Conservation (phyloP, 768 basidiomycete species). For the Amanita rimosa region DNA sequence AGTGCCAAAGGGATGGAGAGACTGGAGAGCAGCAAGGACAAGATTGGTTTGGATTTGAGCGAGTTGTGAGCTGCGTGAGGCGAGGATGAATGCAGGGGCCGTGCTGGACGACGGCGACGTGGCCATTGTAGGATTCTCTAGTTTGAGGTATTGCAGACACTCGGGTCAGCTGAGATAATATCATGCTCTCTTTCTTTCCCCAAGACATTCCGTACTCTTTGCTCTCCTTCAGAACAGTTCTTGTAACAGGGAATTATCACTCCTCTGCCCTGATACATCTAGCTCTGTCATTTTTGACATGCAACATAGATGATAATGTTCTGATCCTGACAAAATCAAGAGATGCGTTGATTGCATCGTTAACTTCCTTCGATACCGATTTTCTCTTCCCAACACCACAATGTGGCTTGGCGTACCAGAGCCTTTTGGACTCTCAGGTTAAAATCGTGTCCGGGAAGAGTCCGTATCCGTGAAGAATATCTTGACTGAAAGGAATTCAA, state of each 20-base stretch:
- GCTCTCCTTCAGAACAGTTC: slow-evolving; percentile 46
- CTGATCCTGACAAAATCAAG: slow-evolving; percentile 49
- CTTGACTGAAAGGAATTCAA: background rate
- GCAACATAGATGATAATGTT: slow-evolving; percentile 19
- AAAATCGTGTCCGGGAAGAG: slow-evolving; percentile 38
- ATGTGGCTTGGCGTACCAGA: slow-evolving; percentile 16
- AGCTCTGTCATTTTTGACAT: slow-evolving; percentile 35
- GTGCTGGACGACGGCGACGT: too few relatives aligned
- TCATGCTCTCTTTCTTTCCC: slow-evolving; percentile 25
- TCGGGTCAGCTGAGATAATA: too few relatives aligned
- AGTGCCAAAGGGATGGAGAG: slow-evolving; percentile 40
- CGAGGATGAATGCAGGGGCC: slow-evolving; percentile 52
- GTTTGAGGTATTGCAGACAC: too few relatives aligned
- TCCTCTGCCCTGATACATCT: slow-evolving; percentile 64
- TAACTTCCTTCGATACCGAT: slow-evolving; percentile 40
- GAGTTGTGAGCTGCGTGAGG: slow-evolving; percentile 80
- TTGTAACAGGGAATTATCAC: slow-evolving; percentile 53
- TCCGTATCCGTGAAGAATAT: background rate
- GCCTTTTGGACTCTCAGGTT: slow-evolving; percentile 26
- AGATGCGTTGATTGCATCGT: slow-evolving; percentile 23
- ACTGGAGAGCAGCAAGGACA: slow-evolving; percentile 54
- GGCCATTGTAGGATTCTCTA: too few relatives aligned
- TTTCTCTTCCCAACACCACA: slow-evolving; percentile 37
- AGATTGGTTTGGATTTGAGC: slow-evolving; percentile 85
- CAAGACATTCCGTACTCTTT: slow-evolving; percentile 27